Evolutionary conservation across 1,284 basidiomycete species (phyloP), one percentile per base, ranked within the genome.

Genomic region (Moesziomyces sp.): DNA sequence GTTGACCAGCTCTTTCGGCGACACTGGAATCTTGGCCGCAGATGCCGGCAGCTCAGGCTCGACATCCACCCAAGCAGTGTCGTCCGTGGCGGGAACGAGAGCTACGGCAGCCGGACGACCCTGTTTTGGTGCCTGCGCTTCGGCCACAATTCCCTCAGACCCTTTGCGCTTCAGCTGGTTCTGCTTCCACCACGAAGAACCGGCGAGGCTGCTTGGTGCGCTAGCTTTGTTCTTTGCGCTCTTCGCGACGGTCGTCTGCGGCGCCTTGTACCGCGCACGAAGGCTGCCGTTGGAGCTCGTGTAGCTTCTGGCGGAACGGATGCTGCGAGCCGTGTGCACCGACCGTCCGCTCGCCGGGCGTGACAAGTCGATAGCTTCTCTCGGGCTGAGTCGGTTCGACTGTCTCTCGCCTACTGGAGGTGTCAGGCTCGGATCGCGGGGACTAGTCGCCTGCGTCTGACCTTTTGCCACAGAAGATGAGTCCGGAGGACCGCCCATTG

Each of bases 121-220:
- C 28, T 52, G 57, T 34, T 50, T 60, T 5, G 58, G 5, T 19
- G 51, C 51, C 40, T 52, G 52, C 30, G 43, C 46, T 43, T 55
- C 58, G 16, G 45, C 47, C 13, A 43, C 42, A 19, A 51, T 48
- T 30, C 58, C 52, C 21, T 44, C 52, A 3, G 58, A 61, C 23
- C 52, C 58, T 42, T 61, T 61, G 47, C 52, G 52, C 35, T 61
- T 61, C 16, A 61, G 47, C 13, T 49, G 42, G n/a, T 53, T 61
- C 24, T 61, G 58, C 19, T 51, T 53, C 58, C 58, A 61, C 58
- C 58, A 61, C 23, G 30, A 26, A 8, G 46, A n/a, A 1, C 40
- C 28, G 7, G 23, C 35, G 3, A 28, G 18, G 11, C 23, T 38
- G 34, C 21, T 19, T 13, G 14, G 10, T 43, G 46, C 23, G 18